Conservation (phyloP, 1,284 basidiomycete genomes). For the Fomitopsis schrenkii region DNA sequence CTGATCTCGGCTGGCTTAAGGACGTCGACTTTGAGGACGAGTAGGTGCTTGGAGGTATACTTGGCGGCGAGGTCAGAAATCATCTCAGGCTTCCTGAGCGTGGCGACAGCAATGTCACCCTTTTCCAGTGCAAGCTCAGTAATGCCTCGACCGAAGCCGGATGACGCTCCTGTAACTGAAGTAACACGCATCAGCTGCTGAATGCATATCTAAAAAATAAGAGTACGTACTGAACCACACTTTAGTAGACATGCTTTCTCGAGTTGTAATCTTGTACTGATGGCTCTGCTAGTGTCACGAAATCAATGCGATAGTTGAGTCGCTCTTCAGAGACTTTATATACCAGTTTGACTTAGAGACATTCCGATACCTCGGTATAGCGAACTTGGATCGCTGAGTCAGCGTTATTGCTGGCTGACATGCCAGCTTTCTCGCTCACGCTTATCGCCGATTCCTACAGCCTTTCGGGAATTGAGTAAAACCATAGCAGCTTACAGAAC, state of each 20-base stretch:
- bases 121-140: constrained; percentile 21
- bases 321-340: too few species aligned
- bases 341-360: too few species aligned
- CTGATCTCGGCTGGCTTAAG: constrained; percentile 24
- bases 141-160: constrained; percentile 26
- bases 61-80: constrained; percentile 17
- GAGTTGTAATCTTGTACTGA: too few species aligned
- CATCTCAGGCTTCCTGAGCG: constrained; percentile 23
- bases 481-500: too few species aligned
- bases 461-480: too few species aligned
- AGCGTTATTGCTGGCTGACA: too few species aligned
- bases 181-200: not conserved
- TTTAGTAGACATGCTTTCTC: not conserved
- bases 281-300: too few species aligned
- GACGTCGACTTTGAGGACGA: constrained; percentile 37
- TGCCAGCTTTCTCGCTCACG: too few species aligned
- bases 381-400: too few species aligned
- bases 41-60: constrained; percentile 23
- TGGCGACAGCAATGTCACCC: constrained; percentile 28
- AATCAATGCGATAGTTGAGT: too few species aligned
- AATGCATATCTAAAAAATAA: not conserved
- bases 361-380: too few species aligned
- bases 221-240: constrained; percentile 13
- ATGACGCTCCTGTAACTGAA: constrained; percentile 29
- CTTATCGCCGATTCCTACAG: too few species aligned